Evolutionary conservation across 2,329 filamentous ascomycete genomes (phyloP).

Genomic region (Iodosphaeria phyllophila): DNA sequence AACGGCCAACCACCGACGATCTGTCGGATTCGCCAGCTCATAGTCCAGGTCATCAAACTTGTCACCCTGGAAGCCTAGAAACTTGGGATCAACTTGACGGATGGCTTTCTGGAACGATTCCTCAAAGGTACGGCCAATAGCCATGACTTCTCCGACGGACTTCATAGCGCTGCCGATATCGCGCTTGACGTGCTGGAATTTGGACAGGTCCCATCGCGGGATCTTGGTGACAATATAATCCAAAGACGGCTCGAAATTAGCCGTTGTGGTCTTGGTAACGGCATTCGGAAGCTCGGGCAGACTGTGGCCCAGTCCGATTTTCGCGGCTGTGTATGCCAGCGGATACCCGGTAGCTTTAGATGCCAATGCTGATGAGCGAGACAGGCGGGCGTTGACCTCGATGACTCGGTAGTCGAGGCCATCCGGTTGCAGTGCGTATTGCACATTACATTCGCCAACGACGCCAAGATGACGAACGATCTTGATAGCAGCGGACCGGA

Average conservation of each 20-base stretch:
- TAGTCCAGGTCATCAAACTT: constrained; percentile 87
- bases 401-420: constrained; percentile 97
- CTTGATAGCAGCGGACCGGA: constrained; percentile 92
- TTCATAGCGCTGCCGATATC: constrained; percentile 98
- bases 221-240: constrained; percentile 99
- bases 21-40: constrained; percentile 79
- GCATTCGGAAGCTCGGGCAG: constrained; percentile 93
- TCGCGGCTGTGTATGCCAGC: constrained; percentile 89
- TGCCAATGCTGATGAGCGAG: constrained; percentile 86
- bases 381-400: constrained; percentile 96
- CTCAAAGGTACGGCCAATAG: constrained; percentile 94
- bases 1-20: constrained; percentile 92
- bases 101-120: constrained; percentile 99
- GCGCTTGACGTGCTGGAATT: constrained; percentile 97
- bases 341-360: constrained; percentile 98
- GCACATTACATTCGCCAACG: constrained; percentile 95
- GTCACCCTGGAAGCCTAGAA: constrained; percentile 85
- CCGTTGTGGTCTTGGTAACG: constrained; percentile 95
- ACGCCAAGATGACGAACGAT: constrained; percentile 94
- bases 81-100: constrained; percentile 85
- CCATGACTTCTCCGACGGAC: constrained; percentile 98
- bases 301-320: constrained; percentile 92
- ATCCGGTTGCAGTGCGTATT: constrained; percentile 92
- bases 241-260: constrained; percentile 93
- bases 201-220: constrained; percentile 91